These are phyloP conservation scores for Castanea sativa DNA, from an alignment of 306 rosid genomes.

Conservation along the genomic window DNA sequence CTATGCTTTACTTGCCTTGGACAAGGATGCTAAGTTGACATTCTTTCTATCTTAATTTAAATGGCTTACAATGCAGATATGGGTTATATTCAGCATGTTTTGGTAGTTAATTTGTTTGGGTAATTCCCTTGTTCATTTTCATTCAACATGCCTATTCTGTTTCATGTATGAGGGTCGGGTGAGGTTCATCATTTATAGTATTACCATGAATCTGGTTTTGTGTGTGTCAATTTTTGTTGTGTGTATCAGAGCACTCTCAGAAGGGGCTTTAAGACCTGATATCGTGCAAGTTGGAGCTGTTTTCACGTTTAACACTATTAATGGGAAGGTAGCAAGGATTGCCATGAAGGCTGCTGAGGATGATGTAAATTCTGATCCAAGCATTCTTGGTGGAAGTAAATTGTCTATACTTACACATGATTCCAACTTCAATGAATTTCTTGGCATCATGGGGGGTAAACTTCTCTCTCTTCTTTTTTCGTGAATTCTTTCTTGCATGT, in stretches of 20 bases:
- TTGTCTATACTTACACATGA: slow-evolving; percentile 35
- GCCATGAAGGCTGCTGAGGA: slow-evolving; percentile 50
- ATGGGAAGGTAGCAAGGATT: slow-evolving; percentile 43
- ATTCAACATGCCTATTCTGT: neutral
- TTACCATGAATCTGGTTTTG: slow-evolving; percentile 32
- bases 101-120: neutral
- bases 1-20: too few species aligned
- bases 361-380: slow-evolving; percentile 50
- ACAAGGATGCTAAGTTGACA: too few species aligned
- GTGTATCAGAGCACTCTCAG: slow-evolving; percentile 24
- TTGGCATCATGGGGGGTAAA: slow-evolving; percentile 48
- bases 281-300: slow-evolving; percentile 50
- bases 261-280: slow-evolving; percentile 34
- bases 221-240: slow-evolving; percentile 29
- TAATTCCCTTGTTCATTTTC: neutral
- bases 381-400: slow-evolving; percentile 43
- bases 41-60: neutral
- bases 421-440: slow-evolving; percentile 55
- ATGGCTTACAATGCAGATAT: neutral
- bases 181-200: neutral
- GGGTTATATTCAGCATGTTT: neutral
- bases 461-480: neutral
- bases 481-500: neutral
- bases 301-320: slow-evolving; percentile 34
- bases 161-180: neutral